A percentile compares a stretch with the other conserved stretches of the same genome.
These are phyloP conservation scores for Fraxinus pennsylvanica DNA, from an alignment of 257 asterid genomes.

Conservation along the genomic window DNA sequence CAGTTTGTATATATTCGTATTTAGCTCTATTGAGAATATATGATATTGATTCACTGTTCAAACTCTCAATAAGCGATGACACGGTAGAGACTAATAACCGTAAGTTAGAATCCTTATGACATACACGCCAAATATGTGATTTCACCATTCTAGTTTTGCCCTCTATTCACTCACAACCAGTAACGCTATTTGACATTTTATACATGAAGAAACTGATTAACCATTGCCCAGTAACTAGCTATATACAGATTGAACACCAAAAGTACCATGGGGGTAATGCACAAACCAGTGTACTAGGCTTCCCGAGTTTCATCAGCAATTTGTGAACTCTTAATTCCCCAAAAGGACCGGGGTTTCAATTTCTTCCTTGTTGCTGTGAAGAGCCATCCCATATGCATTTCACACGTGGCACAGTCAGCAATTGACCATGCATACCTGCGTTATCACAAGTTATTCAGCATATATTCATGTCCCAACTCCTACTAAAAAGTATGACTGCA, in stretches of 20 bases:
- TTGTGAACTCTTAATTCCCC: constrained; percentile 93
- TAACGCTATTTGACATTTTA: not conserved
- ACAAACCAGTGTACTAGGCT: constrained; percentile 1
- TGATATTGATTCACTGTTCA: not conserved
- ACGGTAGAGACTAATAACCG: not conserved
- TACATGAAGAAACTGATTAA: not conserved
- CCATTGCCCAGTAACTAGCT: not conserved
- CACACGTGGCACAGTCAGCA: constrained; percentile 80
- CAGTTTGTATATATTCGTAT: not conserved
- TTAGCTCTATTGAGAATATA: not conserved
- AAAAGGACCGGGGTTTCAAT: constrained; percentile 75
- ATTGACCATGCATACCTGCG: constrained; percentile 92
- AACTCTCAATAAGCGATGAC: not conserved
- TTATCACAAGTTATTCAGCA: constrained; percentile 8
- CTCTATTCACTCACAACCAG: not conserved
- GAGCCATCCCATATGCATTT: constrained; percentile 83
- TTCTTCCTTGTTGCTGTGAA: constrained; percentile 67
- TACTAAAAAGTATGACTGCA: not conserved
- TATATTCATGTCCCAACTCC: not conserved
- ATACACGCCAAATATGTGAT: not conserved
- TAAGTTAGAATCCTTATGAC: not conserved
- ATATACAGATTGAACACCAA: not conserved
- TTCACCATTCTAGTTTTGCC: not conserved
- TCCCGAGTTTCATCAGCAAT: constrained; percentile 55
- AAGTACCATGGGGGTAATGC: not conserved